Percentiles rank a stretch among this genome's conserved stretches.
These are phyloP conservation scores for Suillus occidentalis DNA, from an alignment of 768 basidiomycete species.

Conservation along the genomic window DNA sequence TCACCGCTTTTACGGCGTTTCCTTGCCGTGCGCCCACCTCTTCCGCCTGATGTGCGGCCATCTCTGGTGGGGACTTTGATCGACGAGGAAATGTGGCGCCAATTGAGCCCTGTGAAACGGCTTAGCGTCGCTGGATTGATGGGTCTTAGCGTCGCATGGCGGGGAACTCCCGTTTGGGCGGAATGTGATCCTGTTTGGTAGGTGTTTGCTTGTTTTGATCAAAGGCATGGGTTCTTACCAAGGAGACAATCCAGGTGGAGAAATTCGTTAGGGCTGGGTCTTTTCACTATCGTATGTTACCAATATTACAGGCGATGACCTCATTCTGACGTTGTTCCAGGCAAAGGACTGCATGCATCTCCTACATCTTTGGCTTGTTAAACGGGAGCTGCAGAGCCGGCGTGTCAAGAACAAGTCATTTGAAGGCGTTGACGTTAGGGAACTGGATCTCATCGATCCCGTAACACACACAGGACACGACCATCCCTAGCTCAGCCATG, in stretches of 20 bases:
- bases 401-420: slow-evolving; percentile 71
- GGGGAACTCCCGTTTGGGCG: slow-evolving; percentile 61
- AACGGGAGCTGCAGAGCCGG: slow-evolving; percentile 69
- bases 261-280: slow-evolving; percentile 64
- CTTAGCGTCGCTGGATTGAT: slow-evolving; percentile 32
- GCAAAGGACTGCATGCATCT: slow-evolving; percentile 68
- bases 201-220: slow-evolving; percentile 4
- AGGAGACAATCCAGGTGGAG: slow-evolving; percentile 49
- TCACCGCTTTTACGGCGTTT: slow-evolving; percentile 29
- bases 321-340: slow-evolving; percentile 31
- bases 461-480: slow-evolving; percentile 14
- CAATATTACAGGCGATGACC: background rate
- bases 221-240: background rate
- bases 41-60: slow-evolving; percentile 11
- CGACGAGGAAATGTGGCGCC: slow-evolving; percentile 12
- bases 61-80: slow-evolving; percentile 21
- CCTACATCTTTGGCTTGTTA: slow-evolving; percentile 66
- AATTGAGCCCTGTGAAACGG: slow-evolving; percentile 23
- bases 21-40: slow-evolving; percentile 23
- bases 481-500: background rate
- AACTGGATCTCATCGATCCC: slow-evolving; percentile 62
- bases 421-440: slow-evolving; percentile 64
- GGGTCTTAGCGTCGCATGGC: slow-evolving; percentile 49
- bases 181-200: slow-evolving; percentile 76
- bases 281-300: slow-evolving; percentile 61